Evolutionary conservation across 2,329 filamentous ascomycete species (phyloP), one percentile per base, ranked within the genome.

Genomic region (Botrytis tulipae): DNA sequence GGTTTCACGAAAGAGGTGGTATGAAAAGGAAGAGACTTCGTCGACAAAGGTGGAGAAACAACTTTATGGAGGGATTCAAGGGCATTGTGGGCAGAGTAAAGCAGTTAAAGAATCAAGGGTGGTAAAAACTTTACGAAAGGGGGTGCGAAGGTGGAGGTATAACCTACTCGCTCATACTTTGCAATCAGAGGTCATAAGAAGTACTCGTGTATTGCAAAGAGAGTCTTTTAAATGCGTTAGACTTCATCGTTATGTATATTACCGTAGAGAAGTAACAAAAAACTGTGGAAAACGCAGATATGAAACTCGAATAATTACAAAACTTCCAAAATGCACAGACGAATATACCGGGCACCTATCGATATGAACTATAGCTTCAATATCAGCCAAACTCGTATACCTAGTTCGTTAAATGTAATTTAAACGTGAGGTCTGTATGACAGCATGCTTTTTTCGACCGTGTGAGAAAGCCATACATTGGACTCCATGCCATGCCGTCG

Each of bases 1-100:
- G 86, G 76, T 93, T 89, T 79, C 91, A 97, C 82, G 93, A 96
- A 85, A 84, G 93, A 65, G 87, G 87, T 0, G 93, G 93, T 3
- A 79, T 93, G 79, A 94, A 92, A 87, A 87, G 91, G 82, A 97
- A 96, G 89, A 87, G 93, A 79, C 82, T 94, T 77, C 85, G 84
- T 81, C 90, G 88, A 74, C 85, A 91, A 85, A 86, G 93, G 75
- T 94, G 92, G 91, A 86, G 88, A 81, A 83, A 77, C 76, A 87
- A 89, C 74, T 96, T 95, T 83, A 90, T 88, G 85, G 81, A 82
- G 46, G 91, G 90, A 6, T 95, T 96, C 83, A 86, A 85, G 81
- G 86, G 87, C 8, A 88, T 89, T 18, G 87, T 93, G 12, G 81
- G 79, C 59, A 85, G 92, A 77, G 92, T 94, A 9, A 84, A 87